Percentiles rank a stretch among this genome's conserved stretches.
Conservation (phyloP, 1,284 basidiomycete genomes). For the Ceratobasidium sp. region DNA sequence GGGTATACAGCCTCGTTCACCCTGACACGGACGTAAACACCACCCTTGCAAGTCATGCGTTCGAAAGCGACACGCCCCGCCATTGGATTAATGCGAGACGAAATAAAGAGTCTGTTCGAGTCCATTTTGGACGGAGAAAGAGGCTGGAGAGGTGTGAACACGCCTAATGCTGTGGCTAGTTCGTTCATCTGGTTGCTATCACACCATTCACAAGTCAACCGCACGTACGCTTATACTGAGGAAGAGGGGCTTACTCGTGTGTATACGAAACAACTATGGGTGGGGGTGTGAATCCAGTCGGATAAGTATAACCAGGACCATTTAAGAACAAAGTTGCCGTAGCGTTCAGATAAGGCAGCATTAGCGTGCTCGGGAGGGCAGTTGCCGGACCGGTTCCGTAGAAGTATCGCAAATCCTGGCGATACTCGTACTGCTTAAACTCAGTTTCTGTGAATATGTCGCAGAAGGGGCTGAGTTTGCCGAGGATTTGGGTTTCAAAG, state of each 20-base stretch:
- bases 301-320: conserved; percentile 24
- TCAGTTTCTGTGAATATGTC: conserved; percentile 32
- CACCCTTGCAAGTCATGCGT: conserved; percentile 36
- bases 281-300: conserved; percentile 28
- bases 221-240: background rate
- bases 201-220: background rate
- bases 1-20: conserved; percentile 41
- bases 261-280: conserved; percentile 28
- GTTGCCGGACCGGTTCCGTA: conserved; percentile 34
- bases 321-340: conserved; percentile 28
- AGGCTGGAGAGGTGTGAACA: conserved; percentile 7
- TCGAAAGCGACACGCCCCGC: conserved; percentile 38
- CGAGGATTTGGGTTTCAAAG: conserved; percentile 28
- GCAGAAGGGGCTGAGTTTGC: conserved; percentile 35
- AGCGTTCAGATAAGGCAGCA: conserved; percentile 33
- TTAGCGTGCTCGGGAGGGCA: conserved; percentile 18
- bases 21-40: conserved; percentile 22
- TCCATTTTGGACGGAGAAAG: conserved; percentile 20
- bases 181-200: conserved; percentile 40
- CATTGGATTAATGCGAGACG: conserved; percentile 38
- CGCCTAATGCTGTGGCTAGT: conserved; percentile 20
- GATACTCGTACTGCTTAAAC: conserved; percentile 41
- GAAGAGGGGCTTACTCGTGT: conserved; percentile 13
- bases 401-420: conserved; percentile 34
- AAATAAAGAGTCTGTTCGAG: conserved; percentile 5